Conservation (phyloP, 2,329 filamentous ascomycete genomes). For the Thyridium curvatum region DNA sequence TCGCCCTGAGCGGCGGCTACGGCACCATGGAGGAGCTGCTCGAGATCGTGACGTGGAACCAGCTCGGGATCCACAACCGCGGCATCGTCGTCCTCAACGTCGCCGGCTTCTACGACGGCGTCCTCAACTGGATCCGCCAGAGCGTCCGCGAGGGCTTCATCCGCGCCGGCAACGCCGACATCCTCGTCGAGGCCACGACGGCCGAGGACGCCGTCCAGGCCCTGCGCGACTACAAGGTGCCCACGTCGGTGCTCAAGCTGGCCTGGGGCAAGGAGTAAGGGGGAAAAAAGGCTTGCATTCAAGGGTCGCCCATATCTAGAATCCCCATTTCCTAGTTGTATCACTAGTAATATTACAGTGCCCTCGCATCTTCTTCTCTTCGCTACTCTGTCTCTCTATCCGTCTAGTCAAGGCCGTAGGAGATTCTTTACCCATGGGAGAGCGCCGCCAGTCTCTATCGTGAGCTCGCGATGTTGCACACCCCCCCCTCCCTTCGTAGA, state of each 20-base stretch:
- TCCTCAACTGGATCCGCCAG: conserved; percentile 74
- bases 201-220: conserved; percentile 66
- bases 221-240: conserved; percentile 69
- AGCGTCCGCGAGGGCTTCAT: conserved; percentile 76
- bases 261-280: conserved; percentile 66
- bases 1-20: conserved; percentile 83
- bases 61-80: conserved; percentile 81
- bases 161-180: conserved; percentile 59
- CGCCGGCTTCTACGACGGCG: conserved; percentile 85
- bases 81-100: conserved; percentile 82
- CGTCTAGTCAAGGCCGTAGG: no score
- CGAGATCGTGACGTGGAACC: conserved; percentile 90
- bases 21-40: conserved; percentile 96
- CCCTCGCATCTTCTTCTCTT: neutral
- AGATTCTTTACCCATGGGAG: no score
- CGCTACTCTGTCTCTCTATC: neutral
- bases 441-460: no score
- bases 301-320: conserved; percentile 1
- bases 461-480: no score
- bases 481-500: no score
- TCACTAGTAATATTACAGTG: neutral
- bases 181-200: conserved; percentile 70
- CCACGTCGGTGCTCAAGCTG: conserved; percentile 70
- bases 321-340: no score
- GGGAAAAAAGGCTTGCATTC: neutral